Base-by-base conservation (phyloP, 2,329 filamentous ascomycete genomes). In the Beauveria pseudobassiana region DNA sequence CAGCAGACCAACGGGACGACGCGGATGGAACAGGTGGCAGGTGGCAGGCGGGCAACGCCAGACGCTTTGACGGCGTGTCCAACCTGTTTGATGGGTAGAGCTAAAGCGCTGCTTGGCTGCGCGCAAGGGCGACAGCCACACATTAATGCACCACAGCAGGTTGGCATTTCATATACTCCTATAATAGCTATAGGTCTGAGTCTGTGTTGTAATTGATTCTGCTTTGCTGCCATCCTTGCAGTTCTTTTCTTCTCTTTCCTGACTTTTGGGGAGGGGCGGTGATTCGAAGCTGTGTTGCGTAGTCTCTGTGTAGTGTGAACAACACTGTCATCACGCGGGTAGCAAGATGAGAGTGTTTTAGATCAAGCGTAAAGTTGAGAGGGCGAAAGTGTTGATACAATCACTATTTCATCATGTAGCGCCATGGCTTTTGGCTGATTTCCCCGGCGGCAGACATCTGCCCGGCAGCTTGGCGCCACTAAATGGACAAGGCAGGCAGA, bases 1-100 rank as follows among this genome's bases (percentile, higher is more conserved):
- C 67, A 69, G 12, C 67, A 69, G 12, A 71, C 66, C 3, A 67
- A 70, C 14, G 72, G 69, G 40, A 62, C 63, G 53, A 70, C 69
- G 59, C 69, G 67, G 61, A 71, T 66, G 59, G 71, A 66, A 16
- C 69, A 62, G 10, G 64, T 70, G 54, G 54, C 58, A 4, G 72
- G 67, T 12, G 69, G 64, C 18, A 69, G 75, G n/a, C 65, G 71
- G 54, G 69, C 70, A 57, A 81, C 76, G 0, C 81, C 80, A 7
- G 82, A 85, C 64, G 77, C 71, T 10, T 69, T 86, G 54, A 85
- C 56, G 82, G 82, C 0, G 78, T 86, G 18, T 81, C 82, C 6
- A 78, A 77, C 48, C 72, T 86, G 53, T 86, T 80, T 64, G 75
- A 76, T 43, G 71, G 68, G 50, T 75, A 68, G 62, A 46, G 26